Evolutionary conservation across 2,329 filamentous ascomycete genomes (phyloP), one percentile per base, ranked within the genome.

Genomic region (Hypoxylon sp.): DNA sequence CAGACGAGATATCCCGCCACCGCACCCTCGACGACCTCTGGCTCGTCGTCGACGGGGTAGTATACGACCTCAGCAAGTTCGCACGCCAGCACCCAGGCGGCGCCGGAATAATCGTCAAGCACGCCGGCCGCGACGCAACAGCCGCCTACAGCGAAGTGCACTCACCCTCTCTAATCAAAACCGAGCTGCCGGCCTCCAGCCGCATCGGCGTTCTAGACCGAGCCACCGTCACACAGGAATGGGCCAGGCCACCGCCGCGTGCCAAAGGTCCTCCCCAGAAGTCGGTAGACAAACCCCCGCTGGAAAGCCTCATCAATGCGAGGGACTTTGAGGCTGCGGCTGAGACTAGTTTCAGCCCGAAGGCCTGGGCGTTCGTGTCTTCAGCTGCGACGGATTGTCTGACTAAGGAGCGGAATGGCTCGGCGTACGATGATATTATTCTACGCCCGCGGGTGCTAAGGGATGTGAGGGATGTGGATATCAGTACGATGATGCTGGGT

Each of bases 291-390:
- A 85, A 84, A 61, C 84, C 85, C 2, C 82, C 85, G 2, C 79
- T 89, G 11, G 78, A 83, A n/a, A 83, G 81, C 10, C 74, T 90
- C 23, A 86, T 90, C 74, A 89, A 83, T 71, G 80, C 85, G 5
- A 81, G 89, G 67, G 89, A 91, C 78, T 91, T 91, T 73, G 84
- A 87, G 56, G 64, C 79, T 10, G 87, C 85, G 0, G 89, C 89
- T 3, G 82, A 84, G 14, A 80, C 80, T 25, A 85, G 84, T 5
- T 82, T 90, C 51, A 82, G 83, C 7, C 83, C 85, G 21, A 91
- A 92, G 73, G 86, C 89, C n/a, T 91, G 88, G 87, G 90, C 89
- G 0, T 92, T 91, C 73, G 87, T 89, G 74, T 90, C 87, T 19
- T 90, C 88, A 7, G 90, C 89, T 1, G 87, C 89, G 10, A 91